phyloP scores from a whole-genome alignment of 371 early-diverging fungal genomes.

The Amoeboaphelidium protococcarum region DNA sequence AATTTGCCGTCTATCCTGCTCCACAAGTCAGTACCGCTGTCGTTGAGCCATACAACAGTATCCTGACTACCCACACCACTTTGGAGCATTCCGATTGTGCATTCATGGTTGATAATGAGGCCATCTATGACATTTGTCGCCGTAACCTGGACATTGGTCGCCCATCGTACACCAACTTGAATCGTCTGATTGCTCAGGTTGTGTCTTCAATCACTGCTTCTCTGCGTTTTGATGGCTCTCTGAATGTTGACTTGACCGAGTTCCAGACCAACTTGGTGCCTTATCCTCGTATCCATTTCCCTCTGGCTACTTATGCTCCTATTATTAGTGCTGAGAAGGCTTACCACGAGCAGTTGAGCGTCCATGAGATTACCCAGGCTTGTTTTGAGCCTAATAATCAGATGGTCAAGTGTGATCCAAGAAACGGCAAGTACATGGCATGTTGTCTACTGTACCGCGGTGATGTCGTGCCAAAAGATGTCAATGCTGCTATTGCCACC shows the following conservation, averaged over 20 bases:
- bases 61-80: conserved; percentile 61
- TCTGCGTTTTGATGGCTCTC: conserved; percentile 86
- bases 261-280: conserved; percentile 95
- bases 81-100: conserved; percentile 96
- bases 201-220: conserved; percentile 98
- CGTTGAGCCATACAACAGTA: conserved; percentile 43
- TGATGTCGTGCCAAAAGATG: conserved; percentile 18
- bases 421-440: conserved; percentile 19
- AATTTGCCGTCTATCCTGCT: conserved; percentile 97
- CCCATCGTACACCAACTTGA: conserved; percentile 92
- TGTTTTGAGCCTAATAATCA: conserved; percentile 28
- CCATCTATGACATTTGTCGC: conserved; percentile 96
- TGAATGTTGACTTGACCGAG: conserved; percentile 89
- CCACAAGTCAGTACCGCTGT: conserved; percentile 94
- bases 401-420: conserved; percentile 26
- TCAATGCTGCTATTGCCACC: conserved; percentile 10
- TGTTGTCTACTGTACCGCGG: conserved; percentile 19
- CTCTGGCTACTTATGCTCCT: neutral
- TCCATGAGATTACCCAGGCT: conserved; percentile 30
- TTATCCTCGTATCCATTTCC: conserved; percentile 85
- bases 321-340: conserved; percentile 12
- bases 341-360: conserved; percentile 12
- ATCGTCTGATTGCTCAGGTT: conserved; percentile 97
- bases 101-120: conserved; percentile 98
- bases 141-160: conserved; percentile 92